phyloP scores from a whole-genome alignment of 1,284 basidiomycete genomes.

The Ustilago shanxiensis region DNA sequence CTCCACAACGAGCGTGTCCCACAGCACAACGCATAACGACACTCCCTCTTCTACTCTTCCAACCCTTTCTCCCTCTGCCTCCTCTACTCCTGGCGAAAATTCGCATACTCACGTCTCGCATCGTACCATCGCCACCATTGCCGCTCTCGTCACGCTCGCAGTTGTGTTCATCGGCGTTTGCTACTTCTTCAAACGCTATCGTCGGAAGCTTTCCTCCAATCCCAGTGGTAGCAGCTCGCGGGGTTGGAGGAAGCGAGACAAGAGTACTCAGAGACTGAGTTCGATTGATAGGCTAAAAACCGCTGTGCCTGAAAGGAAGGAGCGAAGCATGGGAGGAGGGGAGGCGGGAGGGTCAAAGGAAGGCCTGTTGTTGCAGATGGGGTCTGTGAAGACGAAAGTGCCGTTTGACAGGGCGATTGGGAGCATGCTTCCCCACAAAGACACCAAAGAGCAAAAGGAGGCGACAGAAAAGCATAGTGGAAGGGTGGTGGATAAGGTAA shows the following conservation, averaged over 20 bases:
- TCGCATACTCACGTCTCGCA: background rate
- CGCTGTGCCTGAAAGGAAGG: background rate
- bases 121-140: background rate
- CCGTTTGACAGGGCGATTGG: conserved; percentile 27
- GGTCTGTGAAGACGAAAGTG: background rate
- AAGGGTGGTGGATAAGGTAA: background rate
- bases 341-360: conserved; percentile 8
- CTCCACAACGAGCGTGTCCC: background rate
- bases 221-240: background rate
- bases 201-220: background rate
- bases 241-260: background rate
- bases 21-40: conserved; percentile 26
- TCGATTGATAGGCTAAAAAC: conserved; percentile 18
- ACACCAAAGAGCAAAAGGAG: background rate
- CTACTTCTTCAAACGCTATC: conserved; percentile 16
- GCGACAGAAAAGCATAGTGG: background rate
- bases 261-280: conserved; percentile 9
- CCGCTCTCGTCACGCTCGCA: background rate
- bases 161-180: conserved; percentile 4
- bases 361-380: conserved; percentile 4
- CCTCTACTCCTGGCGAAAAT: background rate
- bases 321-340: background rate
- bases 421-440: conserved; percentile 11
- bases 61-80: background rate
- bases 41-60: background rate